Percentiles rank a stretch among this genome's conserved stretches.
phyloP scores from a whole-genome alignment of 2,329 filamentous ascomycete genomes.

The Metarhizium robertsii region DNA sequence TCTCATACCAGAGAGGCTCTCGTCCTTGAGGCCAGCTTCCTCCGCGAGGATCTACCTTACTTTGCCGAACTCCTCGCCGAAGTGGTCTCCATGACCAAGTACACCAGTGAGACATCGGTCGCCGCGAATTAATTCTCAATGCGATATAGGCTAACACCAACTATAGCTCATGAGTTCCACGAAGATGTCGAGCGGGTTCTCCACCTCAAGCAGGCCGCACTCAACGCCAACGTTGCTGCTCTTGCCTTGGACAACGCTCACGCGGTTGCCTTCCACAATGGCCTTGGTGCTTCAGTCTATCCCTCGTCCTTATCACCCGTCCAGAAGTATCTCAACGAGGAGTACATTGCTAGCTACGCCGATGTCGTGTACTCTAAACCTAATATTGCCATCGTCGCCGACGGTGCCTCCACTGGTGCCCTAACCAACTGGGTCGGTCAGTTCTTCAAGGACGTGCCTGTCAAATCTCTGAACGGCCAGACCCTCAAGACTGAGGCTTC shows the following conservation, averaged over 20 bases:
- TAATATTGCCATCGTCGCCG: slow-evolving; percentile 86
- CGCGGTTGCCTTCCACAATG: slow-evolving; percentile 81
- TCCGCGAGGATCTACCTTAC: slow-evolving; percentile 92
- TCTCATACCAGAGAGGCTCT: slow-evolving; percentile 91
- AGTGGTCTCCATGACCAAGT: slow-evolving; percentile 82
- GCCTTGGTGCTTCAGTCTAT: slow-evolving; percentile 72
- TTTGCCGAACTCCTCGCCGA: slow-evolving; percentile 93
- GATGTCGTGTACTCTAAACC: slow-evolving; percentile 74
- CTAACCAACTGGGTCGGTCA: slow-evolving; percentile 85
- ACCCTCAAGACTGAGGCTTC: slow-evolving; percentile 51
- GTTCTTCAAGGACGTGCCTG: slow-evolving; percentile 72
- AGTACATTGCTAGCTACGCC: slow-evolving; percentile 67
- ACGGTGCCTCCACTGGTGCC: slow-evolving; percentile 68
- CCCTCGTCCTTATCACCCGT: slow-evolving; percentile 63
- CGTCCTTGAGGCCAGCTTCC: slow-evolving; percentile 87
- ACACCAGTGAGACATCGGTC: slow-evolving; percentile 48
- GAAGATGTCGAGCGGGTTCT: slow-evolving; percentile 78
- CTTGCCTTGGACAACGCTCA: slow-evolving; percentile 83
- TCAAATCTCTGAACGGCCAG: slow-evolving; percentile 41
- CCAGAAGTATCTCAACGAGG: slow-evolving; percentile 71
- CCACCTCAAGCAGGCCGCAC: slow-evolving; percentile 65
- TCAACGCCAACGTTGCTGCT: slow-evolving; percentile 51
- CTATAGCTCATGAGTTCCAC: slow-evolving; percentile 73
- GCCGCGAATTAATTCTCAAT: slow-evolving; percentile 9
- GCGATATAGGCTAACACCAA: not conserved